phyloP scores from a whole-genome alignment of 1,284 basidiomycete genomes.

The Cystobasidium slooffiae region DNA sequence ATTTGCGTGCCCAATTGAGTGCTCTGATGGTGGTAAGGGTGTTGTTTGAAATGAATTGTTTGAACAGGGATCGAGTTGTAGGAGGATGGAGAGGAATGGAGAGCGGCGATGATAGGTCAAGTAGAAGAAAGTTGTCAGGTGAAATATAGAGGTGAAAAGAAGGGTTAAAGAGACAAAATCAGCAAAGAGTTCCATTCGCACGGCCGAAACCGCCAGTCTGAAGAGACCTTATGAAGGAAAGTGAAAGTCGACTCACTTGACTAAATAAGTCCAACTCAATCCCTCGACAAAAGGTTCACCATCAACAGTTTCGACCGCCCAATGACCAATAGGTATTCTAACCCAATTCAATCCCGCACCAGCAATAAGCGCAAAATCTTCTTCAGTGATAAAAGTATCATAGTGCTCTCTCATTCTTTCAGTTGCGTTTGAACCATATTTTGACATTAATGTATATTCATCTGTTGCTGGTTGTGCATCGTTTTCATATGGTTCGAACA shows the following conservation, averaged over 20 bases:
- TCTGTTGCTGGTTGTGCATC: slow-evolving; percentile 65
- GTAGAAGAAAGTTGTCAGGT: too few relatives aligned
- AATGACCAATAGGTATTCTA: slow-evolving; percentile 79
- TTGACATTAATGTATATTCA: slow-evolving; percentile 73
- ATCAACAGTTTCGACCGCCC: slow-evolving; percentile 77
- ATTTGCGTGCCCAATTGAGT: slow-evolving; percentile 84
- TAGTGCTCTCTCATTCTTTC: slow-evolving; percentile 70
- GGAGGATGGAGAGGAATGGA: too few relatives aligned
- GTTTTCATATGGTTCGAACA: slow-evolving; percentile 76
- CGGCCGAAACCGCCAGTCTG: too few relatives aligned
- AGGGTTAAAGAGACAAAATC: too few relatives aligned
- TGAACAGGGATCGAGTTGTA: too few relatives aligned
- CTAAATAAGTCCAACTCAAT: slow-evolving; percentile 71
- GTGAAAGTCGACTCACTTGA: slow-evolving; percentile 51
- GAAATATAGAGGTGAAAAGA: too few relatives aligned
- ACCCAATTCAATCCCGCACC: slow-evolving; percentile 76
- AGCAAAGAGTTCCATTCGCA: too few relatives aligned
- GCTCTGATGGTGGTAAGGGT: slow-evolving; percentile 63
- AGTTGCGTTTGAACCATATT: slow-evolving; percentile 68
- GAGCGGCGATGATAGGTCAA: too few relatives aligned
- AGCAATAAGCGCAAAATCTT: slow-evolving; percentile 88
- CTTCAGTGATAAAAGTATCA: slow-evolving; percentile 80
- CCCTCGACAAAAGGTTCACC: slow-evolving; percentile 78
- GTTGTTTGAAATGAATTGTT: slow-evolving; percentile 53
- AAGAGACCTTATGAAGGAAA: too few relatives aligned